These are phyloP conservation scores for Marasmius fiardii DNA, from an alignment of 1,284 basidiomycete genomes.

Conservation along the genomic window DNA sequence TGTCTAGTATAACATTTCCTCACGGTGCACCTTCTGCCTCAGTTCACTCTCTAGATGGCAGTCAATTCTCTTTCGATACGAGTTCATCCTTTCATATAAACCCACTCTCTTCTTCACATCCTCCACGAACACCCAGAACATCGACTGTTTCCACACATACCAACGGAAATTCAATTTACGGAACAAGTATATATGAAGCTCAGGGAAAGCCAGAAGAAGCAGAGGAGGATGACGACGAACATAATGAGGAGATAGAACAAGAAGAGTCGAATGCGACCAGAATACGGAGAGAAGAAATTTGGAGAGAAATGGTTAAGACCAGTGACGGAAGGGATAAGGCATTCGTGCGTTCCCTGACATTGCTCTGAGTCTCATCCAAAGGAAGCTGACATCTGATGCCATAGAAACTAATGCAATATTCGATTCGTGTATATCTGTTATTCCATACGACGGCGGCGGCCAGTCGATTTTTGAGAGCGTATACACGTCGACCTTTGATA, in stretches of 20 bases:
- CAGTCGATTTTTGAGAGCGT: conserved; percentile 41
- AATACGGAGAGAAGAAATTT: conserved; percentile 61
- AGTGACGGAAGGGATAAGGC: conserved; percentile 78
- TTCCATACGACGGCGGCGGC: conserved; percentile 55
- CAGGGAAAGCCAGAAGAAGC: conserved; percentile 33
- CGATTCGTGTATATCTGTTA: conserved; percentile 67
- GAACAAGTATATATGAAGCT: conserved; percentile 33
- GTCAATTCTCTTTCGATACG: conserved; percentile 32
- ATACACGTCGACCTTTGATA: conserved; percentile 48
- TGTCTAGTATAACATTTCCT: conserved; percentile 52
- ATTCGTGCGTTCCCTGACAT: conserved; percentile 49
- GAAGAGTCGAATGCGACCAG: conserved; percentile 34
- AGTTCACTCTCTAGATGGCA: conserved; percentile 23
- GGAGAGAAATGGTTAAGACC: conserved; percentile 72
- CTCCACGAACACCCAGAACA: conserved; percentile 67
- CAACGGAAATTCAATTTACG: conserved; percentile 32
- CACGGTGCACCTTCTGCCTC: conserved; percentile 20
- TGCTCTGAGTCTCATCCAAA: conserved; percentile 2
- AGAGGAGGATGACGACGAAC: conserved; percentile 27
- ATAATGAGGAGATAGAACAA: conserved; percentile 40
- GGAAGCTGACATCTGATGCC: background rate
- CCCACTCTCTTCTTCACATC: conserved; percentile 71
- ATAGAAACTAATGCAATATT: conserved; percentile 83
- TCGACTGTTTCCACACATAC: conserved; percentile 48
- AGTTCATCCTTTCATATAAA: conserved; percentile 64